A percentile compares a stretch with the other conserved stretches of the same genome.
phyloP scores from a whole-genome alignment of 179 eudicot species.

The Corrigiola litoralis region DNA sequence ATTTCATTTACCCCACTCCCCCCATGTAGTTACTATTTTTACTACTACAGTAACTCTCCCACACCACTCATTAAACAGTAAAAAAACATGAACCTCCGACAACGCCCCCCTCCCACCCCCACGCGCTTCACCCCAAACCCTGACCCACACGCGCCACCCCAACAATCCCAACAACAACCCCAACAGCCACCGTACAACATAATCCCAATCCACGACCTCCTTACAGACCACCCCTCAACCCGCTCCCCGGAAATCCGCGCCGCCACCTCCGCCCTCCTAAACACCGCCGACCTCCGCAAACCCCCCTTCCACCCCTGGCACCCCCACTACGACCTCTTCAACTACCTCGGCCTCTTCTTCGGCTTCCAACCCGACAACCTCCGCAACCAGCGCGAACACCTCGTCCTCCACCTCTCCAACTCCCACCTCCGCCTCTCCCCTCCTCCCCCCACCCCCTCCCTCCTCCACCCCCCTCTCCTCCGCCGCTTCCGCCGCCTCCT shows the following conservation, averaged over 20 bases:
- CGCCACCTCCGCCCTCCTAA: slow-evolving; percentile 59
- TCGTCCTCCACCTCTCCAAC: slow-evolving; percentile 85
- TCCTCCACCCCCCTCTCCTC: slow-evolving; percentile 44
- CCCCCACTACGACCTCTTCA: slow-evolving; percentile 58
- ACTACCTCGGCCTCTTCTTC: slow-evolving; percentile 75
- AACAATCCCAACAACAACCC: slow-evolving; percentile 13
- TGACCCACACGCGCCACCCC: slow-evolving; percentile 26
- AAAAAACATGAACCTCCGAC: slow-evolving; percentile 47
- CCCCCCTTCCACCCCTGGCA: slow-evolving; percentile 61
- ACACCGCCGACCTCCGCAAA: slow-evolving; percentile 55
- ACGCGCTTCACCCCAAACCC: slow-evolving; percentile 29
- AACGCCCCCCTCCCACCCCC: slow-evolving; percentile 36
- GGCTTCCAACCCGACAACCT: slow-evolving; percentile 88
- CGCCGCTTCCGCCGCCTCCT: slow-evolving; percentile 55
- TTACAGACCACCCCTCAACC: slow-evolving; percentile 71
- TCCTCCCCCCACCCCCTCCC: slow-evolving; percentile 47
- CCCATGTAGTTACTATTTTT: too few relatives aligned
- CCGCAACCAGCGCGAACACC: slow-evolving; percentile 79
- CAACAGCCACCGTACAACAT: slow-evolving; percentile 47
- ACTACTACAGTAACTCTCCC: not conserved
- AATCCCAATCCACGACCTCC: slow-evolving; percentile 72
- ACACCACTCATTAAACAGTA: not conserved
- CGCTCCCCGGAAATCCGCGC: slow-evolving; percentile 82
- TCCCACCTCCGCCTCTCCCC: slow-evolving; percentile 65
- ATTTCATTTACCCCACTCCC: too few relatives aligned